Evolutionary conservation across 2,329 filamentous ascomycete species (phyloP), one percentile per base, ranked within the genome.

Genomic region (Taxawa tesnikishii): DNA sequence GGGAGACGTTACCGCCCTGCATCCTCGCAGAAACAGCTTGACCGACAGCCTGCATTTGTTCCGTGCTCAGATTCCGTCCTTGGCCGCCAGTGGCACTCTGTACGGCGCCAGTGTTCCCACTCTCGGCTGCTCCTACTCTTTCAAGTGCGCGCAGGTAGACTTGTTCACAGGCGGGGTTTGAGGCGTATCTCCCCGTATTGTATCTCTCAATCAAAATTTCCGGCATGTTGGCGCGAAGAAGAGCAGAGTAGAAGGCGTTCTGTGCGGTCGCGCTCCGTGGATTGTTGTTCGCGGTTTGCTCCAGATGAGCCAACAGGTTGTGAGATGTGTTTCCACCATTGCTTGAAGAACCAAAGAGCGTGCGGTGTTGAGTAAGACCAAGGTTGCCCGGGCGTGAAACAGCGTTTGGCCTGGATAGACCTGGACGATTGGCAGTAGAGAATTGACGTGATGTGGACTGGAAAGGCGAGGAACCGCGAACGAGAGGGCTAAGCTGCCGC

Each of bases 211-310:
- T 72, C 35, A 98, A 66, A 41, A 98, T 93, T 31, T 85, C 79
- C 12, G 88, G 83, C 81, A 94, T 87, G 49, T 92, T 90, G 31
- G 88, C 85, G 51, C 82, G 81, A 34, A 94, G 68, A 10, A 98
- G 72, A 28, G 87, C 79, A 52, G 88, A 80, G 54, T 98, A 98
- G 55, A 98, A 94, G 11, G 83, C 79, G 54, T 88, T 90, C 55
- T 98, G 90, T 13, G 85, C 78, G 26, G 80, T 81, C 16, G 85
- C 79, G 55, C 84, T 96, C 38, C 67, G 72, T 2, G 90, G 84
- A 48, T 94, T 93, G 56, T 84, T 81, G 59, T 96, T 98, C 23
- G 90, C 92, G 15, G 82, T 80, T 54, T 87, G 80, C 60, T 98
- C 90, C 45, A 87, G 71, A 43, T 83, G 81, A 19, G 85, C 84